Evolutionary conservation across 805 yeast species (phyloP), one percentile per base, ranked within the genome.

Genomic region (Candida ovalis): DNA sequence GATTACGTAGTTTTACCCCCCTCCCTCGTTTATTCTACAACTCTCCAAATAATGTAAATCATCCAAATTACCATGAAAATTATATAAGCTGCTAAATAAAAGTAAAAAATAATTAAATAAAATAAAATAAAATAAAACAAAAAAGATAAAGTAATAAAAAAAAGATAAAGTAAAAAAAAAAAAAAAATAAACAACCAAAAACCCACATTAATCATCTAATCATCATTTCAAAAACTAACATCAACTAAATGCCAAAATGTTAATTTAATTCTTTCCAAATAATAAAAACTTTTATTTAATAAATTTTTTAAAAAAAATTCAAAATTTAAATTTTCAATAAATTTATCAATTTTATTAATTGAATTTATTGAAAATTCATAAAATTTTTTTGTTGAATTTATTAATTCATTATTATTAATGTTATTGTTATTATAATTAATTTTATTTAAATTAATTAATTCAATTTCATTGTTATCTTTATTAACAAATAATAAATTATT

Each of bases 221-320:
- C 23, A n/a, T 39, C 23, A 12, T 22, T 39, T 13, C 13, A 23
- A 15, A 23, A 23, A 39, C 41, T 42, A 41, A 48, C 27, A 32
- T 53, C 47, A 43, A 57, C 35, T 17, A 58, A 43, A 25, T 55
- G 56, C 13, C 50, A 17, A 6, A 58, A 43, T 4, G 62, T 56
- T n/a, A 52, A 46, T 44, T 57, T 56, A 7, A 58, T 47, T 32
- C 60, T 49, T 42, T 54, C 56, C 18, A 58, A 43, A 15, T 55
- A 48, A 28, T 35, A 50, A 46, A 38, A 43, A 52, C 24, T 57
- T 48, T 23, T 58, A 51, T 28, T 21, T 48, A 3, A 51, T 25
- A 35, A 53, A 32, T 30, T 49, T 18, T 30, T 43, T 49, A 15
- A 50, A 46, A 23, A 24, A 3, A 21, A 35, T 17, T 35, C 38